Conservation (phyloP, 208 protist species). For the Acanthamoeba culbertsoni region DNA sequence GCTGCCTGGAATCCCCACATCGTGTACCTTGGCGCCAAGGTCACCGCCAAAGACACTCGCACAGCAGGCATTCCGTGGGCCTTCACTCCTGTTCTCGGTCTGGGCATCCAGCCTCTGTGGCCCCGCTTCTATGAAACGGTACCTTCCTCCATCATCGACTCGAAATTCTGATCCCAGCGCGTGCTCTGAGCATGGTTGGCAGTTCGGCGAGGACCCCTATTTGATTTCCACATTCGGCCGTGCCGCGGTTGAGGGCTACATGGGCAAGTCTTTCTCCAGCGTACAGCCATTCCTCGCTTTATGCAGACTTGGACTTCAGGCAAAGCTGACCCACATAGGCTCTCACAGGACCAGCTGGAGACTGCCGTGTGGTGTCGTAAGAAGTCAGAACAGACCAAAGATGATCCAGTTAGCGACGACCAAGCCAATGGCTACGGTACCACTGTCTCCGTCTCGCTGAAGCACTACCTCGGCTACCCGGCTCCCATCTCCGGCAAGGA, state of each 20-base stretch:
- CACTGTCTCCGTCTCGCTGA: constrained; percentile 47
- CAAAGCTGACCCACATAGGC: background rate
- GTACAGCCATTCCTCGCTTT: background rate
- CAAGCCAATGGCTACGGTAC: background rate
- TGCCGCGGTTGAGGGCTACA: constrained; percentile 44
- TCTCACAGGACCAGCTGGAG: background rate
- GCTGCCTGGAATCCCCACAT: constrained; percentile 60
- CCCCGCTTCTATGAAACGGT: constrained; percentile 70
- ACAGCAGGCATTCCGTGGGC: constrained; percentile 70
- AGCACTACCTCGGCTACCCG: constrained; percentile 72
- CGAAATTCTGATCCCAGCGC: background rate
- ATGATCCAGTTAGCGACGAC: background rate
- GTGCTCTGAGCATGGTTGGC: background rate
- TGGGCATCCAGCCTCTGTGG: constrained; percentile 71
- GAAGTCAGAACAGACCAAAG: background rate
- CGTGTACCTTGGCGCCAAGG: background rate
- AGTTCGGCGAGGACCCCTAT: constrained; percentile 72
- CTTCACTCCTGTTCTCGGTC: constrained; percentile 66
- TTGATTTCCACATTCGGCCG: constrained; percentile 44
- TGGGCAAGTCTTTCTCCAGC: background rate
- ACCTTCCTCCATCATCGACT: background rate
- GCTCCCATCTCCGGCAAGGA: constrained; percentile 68
- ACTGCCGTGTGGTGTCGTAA: background rate
- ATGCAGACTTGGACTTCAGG: background rate
- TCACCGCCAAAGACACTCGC: constrained; percentile 69